phyloP scores from a whole-genome alignment of 202 grass and related monocot genomes.

The Saccharum hybrid region DNA sequence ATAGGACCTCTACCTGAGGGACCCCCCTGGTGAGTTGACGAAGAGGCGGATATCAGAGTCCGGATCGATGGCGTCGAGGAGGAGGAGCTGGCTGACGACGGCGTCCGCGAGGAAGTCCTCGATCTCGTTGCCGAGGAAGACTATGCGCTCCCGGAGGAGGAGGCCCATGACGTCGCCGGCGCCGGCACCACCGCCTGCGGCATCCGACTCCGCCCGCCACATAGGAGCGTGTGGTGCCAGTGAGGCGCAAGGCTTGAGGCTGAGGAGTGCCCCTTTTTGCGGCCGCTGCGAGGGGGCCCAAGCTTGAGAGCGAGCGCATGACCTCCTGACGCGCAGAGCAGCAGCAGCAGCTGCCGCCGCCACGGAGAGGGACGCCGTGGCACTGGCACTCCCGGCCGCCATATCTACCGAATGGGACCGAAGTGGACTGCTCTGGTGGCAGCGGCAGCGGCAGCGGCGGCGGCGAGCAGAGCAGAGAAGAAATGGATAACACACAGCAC shows the following conservation, averaged over 20 bases:
- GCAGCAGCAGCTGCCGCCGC: conserved; percentile 26
- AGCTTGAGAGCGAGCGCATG: not conserved
- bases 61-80: conserved; percentile 77
- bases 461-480: not conserved
- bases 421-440: not conserved
- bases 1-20: conserved; percentile 55
- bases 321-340: conserved; percentile 43
- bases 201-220: conserved; percentile 51
- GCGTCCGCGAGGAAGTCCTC: conserved; percentile 89
- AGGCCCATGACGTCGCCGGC: conserved; percentile 63
- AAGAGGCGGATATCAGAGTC: conserved; percentile 84
- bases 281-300: conserved; percentile 20
- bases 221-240: not conserved
- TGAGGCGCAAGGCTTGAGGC: conserved; percentile 41
- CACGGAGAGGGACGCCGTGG: conserved; percentile 58
- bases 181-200: conserved; percentile 14
- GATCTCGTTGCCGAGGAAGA: conserved; percentile 90
- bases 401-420: conserved; percentile 1
- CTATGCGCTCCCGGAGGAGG: conserved; percentile 75
- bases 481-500: conserved; percentile 36
- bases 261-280: conserved; percentile 25
- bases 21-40: conserved; percentile 83
- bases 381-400: conserved; percentile 43
- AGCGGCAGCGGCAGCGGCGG: conserved; percentile 29
- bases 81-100: conserved; percentile 80